Evolutionary conservation across 768 basidiomycete genomes (phyloP).

Genomic region (Cystobasidium onofrii): DNA sequence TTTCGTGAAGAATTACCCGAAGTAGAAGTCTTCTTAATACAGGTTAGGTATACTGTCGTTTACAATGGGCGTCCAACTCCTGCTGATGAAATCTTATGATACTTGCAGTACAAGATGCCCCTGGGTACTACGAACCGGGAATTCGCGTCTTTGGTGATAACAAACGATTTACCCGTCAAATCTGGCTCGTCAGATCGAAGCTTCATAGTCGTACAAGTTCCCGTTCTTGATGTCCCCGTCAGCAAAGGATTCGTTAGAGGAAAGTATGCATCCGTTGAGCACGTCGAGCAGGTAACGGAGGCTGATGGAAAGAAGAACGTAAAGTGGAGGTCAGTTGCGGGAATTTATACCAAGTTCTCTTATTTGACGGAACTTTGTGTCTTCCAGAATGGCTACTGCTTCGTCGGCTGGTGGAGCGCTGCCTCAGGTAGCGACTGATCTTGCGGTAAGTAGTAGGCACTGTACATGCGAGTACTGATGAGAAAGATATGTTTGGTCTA

Average conservation of each 20-base stretch:
- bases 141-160: slow-evolving; percentile 8
- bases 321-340: slow-evolving; percentile 23
- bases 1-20: slow-evolving; percentile 6
- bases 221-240: slow-evolving; percentile 17
- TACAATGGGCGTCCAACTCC: not conserved
- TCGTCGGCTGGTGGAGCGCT: slow-evolving; percentile 17
- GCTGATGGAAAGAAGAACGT: not conserved
- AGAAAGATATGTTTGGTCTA: too few relatives aligned
- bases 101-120: slow-evolving; percentile 18
- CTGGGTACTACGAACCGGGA: slow-evolving; percentile 7
- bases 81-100: not conserved
- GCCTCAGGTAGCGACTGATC: slow-evolving; percentile 19
- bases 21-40: not conserved
- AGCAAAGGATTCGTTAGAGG: slow-evolving; percentile 22
- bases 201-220: slow-evolving; percentile 18
- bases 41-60: not conserved
- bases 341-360: too few relatives aligned
- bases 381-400: slow-evolving; percentile 24
- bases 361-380: too few relatives aligned
- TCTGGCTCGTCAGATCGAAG: not conserved
- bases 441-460: not conserved
- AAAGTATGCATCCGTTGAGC: slow-evolving; percentile 17
- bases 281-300: slow-evolving; percentile 6
- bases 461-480: too few relatives aligned
- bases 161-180: not conserved